These are phyloP conservation scores for Trichophyton mentagrophytes DNA, from an alignment of 2,329 filamentous ascomycete genomes.

Conservation along the genomic window DNA sequence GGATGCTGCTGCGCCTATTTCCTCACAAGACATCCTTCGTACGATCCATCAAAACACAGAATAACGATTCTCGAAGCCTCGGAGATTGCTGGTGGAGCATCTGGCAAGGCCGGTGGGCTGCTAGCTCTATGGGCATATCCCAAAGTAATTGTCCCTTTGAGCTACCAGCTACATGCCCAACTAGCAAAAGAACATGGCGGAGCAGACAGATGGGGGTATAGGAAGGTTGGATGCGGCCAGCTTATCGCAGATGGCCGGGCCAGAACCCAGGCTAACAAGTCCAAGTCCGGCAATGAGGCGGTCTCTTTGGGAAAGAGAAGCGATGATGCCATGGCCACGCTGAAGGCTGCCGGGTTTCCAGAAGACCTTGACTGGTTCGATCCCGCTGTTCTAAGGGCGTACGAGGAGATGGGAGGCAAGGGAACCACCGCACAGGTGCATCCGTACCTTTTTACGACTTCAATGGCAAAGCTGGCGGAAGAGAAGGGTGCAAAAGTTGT, in stretches of 20 bases:
- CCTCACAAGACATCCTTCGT: constrained; percentile 71
- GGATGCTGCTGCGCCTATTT: constrained; percentile 87
- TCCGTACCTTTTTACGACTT: constrained; percentile 76
- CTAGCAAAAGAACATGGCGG: constrained; percentile 76
- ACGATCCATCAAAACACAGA: constrained; percentile 58
- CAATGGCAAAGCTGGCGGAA: constrained; percentile 63
- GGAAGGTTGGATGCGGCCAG: constrained; percentile 61
- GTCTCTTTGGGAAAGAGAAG: constrained; percentile 19
- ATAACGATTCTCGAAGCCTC: constrained; percentile 82
- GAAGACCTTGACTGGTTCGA: constrained; percentile 76
- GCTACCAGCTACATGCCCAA: constrained; percentile 69
- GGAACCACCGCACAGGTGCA: constrained; percentile 86
- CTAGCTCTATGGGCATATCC: constrained; percentile 90
- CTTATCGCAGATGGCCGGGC: constrained; percentile 40
- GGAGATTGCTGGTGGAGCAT: constrained; percentile 76
- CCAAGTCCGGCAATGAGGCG: constrained; percentile 17
- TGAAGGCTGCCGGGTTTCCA: constrained; percentile 53
- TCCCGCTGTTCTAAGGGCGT: constrained; percentile 50
- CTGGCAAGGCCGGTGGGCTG: constrained; percentile 85
- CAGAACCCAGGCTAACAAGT: constrained; percentile 19
- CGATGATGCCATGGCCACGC: constrained; percentile 37
- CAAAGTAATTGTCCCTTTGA: constrained; percentile 66
- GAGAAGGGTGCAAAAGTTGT: constrained; percentile 56
- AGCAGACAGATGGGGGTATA: constrained; percentile 71
- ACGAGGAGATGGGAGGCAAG: constrained; percentile 71